Percentiles rank a stretch among this genome's conserved stretches.
These are phyloP conservation scores for Schoenoplectus tabernaemontani DNA, from an alignment of 202 grass and related monocot species.

Conservation along the genomic window DNA sequence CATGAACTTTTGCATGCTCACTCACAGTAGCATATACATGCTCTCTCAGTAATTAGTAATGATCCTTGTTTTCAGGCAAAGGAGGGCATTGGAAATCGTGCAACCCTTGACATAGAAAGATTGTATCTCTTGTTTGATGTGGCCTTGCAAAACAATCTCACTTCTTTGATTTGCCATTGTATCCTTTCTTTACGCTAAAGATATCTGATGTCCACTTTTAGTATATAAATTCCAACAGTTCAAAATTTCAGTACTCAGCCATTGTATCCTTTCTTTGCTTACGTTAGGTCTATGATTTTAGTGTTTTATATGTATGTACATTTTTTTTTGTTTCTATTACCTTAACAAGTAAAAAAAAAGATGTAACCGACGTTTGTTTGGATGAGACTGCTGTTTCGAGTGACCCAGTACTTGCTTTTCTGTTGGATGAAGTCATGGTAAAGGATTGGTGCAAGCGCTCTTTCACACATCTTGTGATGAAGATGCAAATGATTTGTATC, in stretches of 20 bases:
- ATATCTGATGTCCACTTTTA: neutral
- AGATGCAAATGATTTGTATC: constrained; percentile 64
- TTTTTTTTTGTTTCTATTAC: constrained; percentile 20
- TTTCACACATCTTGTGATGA: constrained; percentile 40
- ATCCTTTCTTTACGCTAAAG: constrained; percentile 36
- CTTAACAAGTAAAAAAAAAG: constrained; percentile 64
- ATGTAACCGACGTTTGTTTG: constrained; percentile 94
- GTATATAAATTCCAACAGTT: neutral
- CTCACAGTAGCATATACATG: neutral
- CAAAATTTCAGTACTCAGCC: neutral
- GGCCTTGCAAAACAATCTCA: constrained; percentile 76
- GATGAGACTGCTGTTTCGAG: constrained; percentile 95
- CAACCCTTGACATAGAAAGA: constrained; percentile 53
- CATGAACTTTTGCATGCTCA: neutral
- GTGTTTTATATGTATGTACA: neutral
- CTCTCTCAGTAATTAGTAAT: neutral
- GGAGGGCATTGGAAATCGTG: constrained; percentile 45
- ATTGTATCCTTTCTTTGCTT: neutral
- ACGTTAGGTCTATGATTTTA: constrained; percentile 2
- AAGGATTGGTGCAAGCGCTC: constrained; percentile 94
- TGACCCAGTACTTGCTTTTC: constrained; percentile 93
- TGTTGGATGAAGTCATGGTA: constrained; percentile 96
- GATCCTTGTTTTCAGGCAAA: constrained; percentile 41
- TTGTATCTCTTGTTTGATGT: constrained; percentile 90
- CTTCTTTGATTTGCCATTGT: constrained; percentile 93